Percentiles rank a stretch among this genome's conserved stretches.
phyloP scores from a whole-genome alignment of 2,329 filamentous ascomycete genomes.

The Cercospora brassicicola region DNA sequence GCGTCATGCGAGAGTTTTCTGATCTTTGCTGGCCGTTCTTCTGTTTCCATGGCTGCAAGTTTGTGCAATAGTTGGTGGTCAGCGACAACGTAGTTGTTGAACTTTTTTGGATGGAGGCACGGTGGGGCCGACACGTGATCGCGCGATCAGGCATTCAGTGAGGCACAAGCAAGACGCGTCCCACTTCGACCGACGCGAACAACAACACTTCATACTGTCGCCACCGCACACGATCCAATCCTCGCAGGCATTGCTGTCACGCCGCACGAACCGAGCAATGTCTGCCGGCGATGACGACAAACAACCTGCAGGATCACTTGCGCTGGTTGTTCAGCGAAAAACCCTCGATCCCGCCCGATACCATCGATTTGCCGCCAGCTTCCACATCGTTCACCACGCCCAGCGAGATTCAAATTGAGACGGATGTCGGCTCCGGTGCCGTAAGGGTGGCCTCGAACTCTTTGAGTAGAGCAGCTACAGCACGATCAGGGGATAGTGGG shows the following conservation, averaged over 20 bases:
- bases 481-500: background rate
- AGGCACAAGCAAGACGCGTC: slow-evolving; percentile 3
- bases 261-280: slow-evolving; percentile 24
- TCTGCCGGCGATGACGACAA: slow-evolving; percentile 46
- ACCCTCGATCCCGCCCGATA: slow-evolving; percentile 44
- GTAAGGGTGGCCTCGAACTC: background rate
- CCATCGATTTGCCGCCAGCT: slow-evolving; percentile 26
- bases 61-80: background rate
- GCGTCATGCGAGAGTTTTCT: slow-evolving; percentile 46
- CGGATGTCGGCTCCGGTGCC: background rate
- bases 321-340: slow-evolving; percentile 50
- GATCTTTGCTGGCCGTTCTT: slow-evolving; percentile 58
- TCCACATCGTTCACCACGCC: slow-evolving; percentile 20
- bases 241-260: background rate
- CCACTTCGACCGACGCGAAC: background rate
- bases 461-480: background rate
- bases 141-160: slow-evolving; percentile 4
- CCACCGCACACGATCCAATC: background rate
- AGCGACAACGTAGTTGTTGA: slow-evolving; percentile 1
- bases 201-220: slow-evolving; percentile 6
- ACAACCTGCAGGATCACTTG: slow-evolving; percentile 52
- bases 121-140: background rate
- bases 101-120: slow-evolving; percentile 5
- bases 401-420: slow-evolving; percentile 15
- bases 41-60: slow-evolving; percentile 52